Evolutionary conservation across 2,329 filamentous ascomycete genomes (phyloP).

Genomic region (Trichoderma harzianum): DNA sequence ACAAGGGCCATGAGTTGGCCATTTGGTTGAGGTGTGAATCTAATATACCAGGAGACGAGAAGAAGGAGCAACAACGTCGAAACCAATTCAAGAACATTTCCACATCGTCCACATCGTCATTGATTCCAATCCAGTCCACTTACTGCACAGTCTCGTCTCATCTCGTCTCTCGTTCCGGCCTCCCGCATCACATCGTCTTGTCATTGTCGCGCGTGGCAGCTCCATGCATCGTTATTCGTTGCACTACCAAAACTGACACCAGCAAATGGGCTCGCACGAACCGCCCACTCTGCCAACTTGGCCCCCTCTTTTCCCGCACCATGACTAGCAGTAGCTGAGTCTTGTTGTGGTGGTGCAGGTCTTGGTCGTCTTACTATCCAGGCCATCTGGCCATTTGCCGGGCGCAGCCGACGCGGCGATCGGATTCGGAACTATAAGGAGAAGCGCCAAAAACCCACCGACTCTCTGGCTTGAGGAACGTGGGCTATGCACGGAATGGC

Average conservation of each 20-base stretch:
- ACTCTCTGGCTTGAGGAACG: neutral
- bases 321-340: neutral
- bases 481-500: neutral
- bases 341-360: neutral
- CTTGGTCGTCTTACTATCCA: neutral
- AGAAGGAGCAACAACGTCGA: neutral
- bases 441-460: neutral
- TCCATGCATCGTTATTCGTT: constrained; percentile 19
- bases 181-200: neutral
- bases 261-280: constrained; percentile 17
- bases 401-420: constrained; percentile 9
- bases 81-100: constrained; percentile 4
- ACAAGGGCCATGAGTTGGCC: neutral
- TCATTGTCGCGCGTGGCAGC: constrained; percentile 14
- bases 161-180: neutral
- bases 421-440: neutral
- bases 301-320: neutral
- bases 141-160: neutral
- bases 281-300: neutral
- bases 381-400: neutral
- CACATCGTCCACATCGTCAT: neutral
- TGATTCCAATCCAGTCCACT: neutral
- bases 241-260: constrained; percentile 1
- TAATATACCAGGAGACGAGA: constrained; percentile 6
- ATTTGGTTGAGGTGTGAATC: neutral